These are phyloP conservation scores for Pinus albicaulis DNA, from an alignment of 75 land plant species.

Conservation along the genomic window DNA sequence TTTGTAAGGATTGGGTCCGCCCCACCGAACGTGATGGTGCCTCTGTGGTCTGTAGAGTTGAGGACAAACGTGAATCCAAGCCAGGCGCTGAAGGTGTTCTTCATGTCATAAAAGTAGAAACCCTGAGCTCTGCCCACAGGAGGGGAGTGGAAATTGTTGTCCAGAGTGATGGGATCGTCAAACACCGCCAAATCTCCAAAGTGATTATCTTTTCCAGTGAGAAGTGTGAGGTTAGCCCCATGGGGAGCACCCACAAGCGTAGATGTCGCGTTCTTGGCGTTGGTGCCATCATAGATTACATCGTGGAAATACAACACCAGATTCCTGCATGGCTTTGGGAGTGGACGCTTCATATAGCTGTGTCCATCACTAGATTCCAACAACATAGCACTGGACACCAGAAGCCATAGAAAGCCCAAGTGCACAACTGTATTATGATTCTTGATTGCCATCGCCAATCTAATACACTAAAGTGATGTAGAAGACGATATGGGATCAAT, in stretches of 20 bases:
- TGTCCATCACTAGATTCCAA: too few relatives aligned
- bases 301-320: conserved; percentile 55
- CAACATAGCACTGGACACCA: too few relatives aligned
- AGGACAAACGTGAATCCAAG: too few relatives aligned
- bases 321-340: conserved; percentile 29
- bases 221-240: conserved; percentile 28
- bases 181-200: neutral
- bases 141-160: neutral
- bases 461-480: too few relatives aligned
- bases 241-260: conserved; percentile 34
- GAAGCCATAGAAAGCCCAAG: too few relatives aligned
- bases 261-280: conserved; percentile 35
- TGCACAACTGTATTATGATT: neutral
- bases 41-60: too few relatives aligned
- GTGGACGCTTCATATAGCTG: neutral
- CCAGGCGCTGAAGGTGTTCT: too few relatives aligned
- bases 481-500: too few relatives aligned
- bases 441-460: neutral
- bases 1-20: too few relatives aligned
- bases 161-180: neutral
- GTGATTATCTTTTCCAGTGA: conserved; percentile 10
- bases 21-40: too few relatives aligned
- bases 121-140: conserved; percentile 2
- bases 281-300: conserved; percentile 47
- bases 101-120: neutral